phyloP scores from a whole-genome alignment of 2,329 filamentous ascomycete genomes.

The Pestalotiopsis sp. region DNA sequence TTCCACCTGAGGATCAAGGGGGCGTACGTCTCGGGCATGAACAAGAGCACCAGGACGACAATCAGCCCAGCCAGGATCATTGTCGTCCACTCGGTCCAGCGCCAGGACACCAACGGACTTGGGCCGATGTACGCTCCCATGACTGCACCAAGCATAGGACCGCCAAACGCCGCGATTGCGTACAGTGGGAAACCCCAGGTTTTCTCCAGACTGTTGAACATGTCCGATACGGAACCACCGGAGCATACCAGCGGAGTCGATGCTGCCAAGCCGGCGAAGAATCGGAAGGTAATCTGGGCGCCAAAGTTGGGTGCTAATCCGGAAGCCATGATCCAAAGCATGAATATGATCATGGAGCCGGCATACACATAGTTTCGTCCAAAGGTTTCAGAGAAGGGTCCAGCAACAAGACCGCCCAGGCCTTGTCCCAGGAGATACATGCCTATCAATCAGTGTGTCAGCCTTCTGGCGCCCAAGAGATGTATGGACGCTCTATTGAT shows the following conservation, averaged over 20 bases:
- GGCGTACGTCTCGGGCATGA: conserved; percentile 18
- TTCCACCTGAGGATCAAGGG: conserved; percentile 57
- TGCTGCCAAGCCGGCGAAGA: conserved; percentile 48
- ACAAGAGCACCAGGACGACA: conserved; percentile 37
- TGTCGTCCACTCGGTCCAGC: conserved; percentile 68
- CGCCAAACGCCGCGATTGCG: conserved; percentile 41
- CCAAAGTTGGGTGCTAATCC: conserved; percentile 43
- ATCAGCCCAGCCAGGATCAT: conserved; percentile 64
- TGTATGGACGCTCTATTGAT: not conserved
- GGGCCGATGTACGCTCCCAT: conserved; percentile 68
- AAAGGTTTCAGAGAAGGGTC: conserved; percentile 42
- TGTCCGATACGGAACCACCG: conserved; percentile 44
- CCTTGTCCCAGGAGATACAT: conserved; percentile 39
- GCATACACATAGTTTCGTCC: conserved; percentile 37
- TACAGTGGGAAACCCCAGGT: conserved; percentile 48
- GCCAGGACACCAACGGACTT: conserved; percentile 54
- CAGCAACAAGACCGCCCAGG: conserved; percentile 38
- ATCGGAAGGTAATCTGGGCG: conserved; percentile 46
- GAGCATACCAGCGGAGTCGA: conserved; percentile 45
- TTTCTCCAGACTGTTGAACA: conserved; percentile 37
- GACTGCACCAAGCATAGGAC: conserved; percentile 44
- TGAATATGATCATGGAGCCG: conserved; percentile 40
- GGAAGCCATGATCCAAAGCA: conserved; percentile 46
- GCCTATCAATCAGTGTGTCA: conserved; percentile 17
- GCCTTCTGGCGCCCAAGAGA: not conserved